Conservation (phyloP, 2,329 filamentous ascomycete genomes). For the Gaeumannomyces tritici region DNA sequence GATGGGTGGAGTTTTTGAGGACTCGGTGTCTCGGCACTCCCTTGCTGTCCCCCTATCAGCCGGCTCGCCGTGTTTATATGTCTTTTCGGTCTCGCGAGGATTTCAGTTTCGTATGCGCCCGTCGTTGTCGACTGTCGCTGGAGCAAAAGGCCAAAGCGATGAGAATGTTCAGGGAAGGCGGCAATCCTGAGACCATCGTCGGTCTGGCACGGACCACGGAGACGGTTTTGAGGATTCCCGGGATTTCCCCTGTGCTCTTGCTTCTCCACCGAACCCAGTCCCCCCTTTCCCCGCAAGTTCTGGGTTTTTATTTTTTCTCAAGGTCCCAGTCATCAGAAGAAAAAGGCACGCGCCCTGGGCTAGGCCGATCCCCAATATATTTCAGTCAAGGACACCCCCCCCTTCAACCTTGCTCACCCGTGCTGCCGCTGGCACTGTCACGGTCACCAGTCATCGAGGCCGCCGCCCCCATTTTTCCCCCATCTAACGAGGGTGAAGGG, state of each 20-base stretch:
- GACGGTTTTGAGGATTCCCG: neutral
- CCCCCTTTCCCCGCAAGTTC: neutral
- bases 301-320: neutral
- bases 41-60: too few relatives aligned
- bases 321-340: neutral
- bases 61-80: neutral
- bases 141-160: neutral
- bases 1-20: neutral
- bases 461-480: neutral
- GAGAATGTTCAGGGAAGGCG: neutral
- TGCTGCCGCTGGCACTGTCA: neutral
- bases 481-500: neutral
- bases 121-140: neutral
- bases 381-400: neutral
- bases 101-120: too few relatives aligned
- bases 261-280: neutral
- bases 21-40: neutral
- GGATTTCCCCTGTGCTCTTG: neutral
- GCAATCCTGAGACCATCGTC: neutral
- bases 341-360: neutral
- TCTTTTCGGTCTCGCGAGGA: neutral
- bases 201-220: neutral
- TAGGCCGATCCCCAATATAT: too few relatives aligned
- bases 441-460: neutral
- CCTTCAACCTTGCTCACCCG: neutral